Percentiles rank a stretch among this genome's conserved stretches.
Conservation (phyloP, 2,329 filamentous ascomycete genomes). For the Penicillium sp. region DNA sequence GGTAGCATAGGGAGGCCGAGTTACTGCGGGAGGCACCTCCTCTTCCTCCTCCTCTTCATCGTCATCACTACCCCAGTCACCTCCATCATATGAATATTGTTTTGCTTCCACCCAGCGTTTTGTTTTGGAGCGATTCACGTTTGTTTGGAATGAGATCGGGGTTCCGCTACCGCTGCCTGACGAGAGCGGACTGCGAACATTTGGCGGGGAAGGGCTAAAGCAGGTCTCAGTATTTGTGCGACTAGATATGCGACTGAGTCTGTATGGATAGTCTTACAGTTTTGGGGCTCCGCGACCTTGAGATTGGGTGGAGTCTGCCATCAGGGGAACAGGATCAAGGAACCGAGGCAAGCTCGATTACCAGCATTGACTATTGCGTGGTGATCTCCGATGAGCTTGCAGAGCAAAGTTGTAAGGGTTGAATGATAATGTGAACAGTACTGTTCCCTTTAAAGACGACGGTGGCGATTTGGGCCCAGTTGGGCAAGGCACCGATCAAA, state of each 20-base stretch:
- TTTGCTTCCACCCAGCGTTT: slow-evolving; percentile 95
- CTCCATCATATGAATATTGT: slow-evolving; percentile 80
- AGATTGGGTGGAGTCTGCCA: slow-evolving; percentile 29
- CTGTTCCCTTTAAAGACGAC: neutral
- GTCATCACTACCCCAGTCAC: slow-evolving; percentile 78
- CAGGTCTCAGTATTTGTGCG: slow-evolving; percentile 15
- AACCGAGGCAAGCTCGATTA: slow-evolving; percentile 4
- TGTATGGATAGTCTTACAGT: slow-evolving; percentile 21
- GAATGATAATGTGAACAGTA: neutral
- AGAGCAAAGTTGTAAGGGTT: neutral
- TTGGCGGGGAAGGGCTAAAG: slow-evolving; percentile 19
- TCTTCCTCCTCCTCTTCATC: slow-evolving; percentile 61
- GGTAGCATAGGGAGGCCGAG: slow-evolving; percentile 24
- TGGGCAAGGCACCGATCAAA: slow-evolving; percentile 23
- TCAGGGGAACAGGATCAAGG: slow-evolving; percentile 11
- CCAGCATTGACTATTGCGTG: slow-evolving; percentile 19
- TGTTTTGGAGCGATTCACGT: slow-evolving; percentile 85
- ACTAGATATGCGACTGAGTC: neutral
- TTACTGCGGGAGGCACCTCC: slow-evolving; percentile 46
- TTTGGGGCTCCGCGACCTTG: slow-evolving; percentile 25
- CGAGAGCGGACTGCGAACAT: slow-evolving; percentile 29
- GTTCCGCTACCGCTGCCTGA: slow-evolving; percentile 35
- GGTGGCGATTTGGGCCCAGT: slow-evolving; percentile 16
- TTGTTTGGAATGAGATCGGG: slow-evolving; percentile 69
- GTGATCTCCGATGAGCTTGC: neutral